Conservation (phyloP, 2,329 filamentous ascomycete species). For the Penicillium sp. region DNA sequence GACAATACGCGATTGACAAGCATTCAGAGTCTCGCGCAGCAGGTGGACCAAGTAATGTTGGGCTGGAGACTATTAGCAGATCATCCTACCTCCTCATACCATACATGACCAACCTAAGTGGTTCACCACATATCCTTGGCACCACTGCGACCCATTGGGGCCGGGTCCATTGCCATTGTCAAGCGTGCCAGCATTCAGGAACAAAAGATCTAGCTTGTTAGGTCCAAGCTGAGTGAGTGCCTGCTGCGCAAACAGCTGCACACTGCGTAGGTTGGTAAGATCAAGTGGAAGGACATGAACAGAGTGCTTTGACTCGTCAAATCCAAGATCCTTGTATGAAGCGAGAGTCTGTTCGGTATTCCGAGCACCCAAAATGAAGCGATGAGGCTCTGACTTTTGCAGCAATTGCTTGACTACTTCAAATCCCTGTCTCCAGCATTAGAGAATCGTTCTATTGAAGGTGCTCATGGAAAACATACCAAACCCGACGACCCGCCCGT, state of each 20-base stretch:
- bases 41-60: constrained; percentile 21
- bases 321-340: constrained; percentile 17
- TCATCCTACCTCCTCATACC: not conserved
- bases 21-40: constrained; percentile 14
- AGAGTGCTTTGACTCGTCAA: constrained; percentile 17
- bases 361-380: constrained; percentile 22
- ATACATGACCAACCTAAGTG: constrained; percentile 17
- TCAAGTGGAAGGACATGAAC: constrained; percentile 19
- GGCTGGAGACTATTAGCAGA: constrained; percentile 6
- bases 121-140: constrained; percentile 20
- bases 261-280: constrained; percentile 17
- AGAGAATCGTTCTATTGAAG: not conserved
- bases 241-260: constrained; percentile 19
- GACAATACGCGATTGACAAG: constrained; percentile 19
- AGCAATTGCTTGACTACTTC: constrained; percentile 24
- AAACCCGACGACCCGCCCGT: constrained; percentile 20
- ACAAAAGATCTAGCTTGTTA: constrained; percentile 16
- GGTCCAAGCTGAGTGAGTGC: constrained; percentile 15
- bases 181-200: constrained; percentile 17
- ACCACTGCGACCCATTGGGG: constrained; percentile 24
- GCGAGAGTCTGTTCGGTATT: constrained; percentile 15
- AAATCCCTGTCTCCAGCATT: constrained; percentile 18
- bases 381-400: constrained; percentile 18
- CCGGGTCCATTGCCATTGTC: constrained; percentile 15
- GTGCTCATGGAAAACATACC: constrained; percentile 5